Base-by-base conservation (phyloP, 257 asterid genomes). In the Solanum chiquidenum region DNA sequence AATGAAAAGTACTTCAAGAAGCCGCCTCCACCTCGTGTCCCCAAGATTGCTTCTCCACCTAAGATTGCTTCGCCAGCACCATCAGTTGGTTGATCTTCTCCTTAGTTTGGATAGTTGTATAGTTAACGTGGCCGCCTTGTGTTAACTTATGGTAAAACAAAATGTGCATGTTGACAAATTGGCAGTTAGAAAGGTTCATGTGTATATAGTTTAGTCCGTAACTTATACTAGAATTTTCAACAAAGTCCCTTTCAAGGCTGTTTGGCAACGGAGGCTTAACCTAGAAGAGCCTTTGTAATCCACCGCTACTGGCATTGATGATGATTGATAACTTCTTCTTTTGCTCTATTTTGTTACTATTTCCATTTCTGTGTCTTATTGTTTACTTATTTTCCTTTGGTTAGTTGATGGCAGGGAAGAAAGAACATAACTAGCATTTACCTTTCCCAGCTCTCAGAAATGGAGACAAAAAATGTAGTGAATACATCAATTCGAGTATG, bases 1-100 rank as follows among this genome's bases (percentile, higher is more conserved):
- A 82, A 91, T 40, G 89, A 90, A 0, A 95, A 94, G 88, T 97
- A 97, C 90, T 97, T 95, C 90, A 92, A 37, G 58, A 93, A 88
- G 92, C 91, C 89, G 91, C 91, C 89, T n/a, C 96, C 90, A 86
- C 91, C 98, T 40, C 96, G 68, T 12, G 23, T 37, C 10, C 33
- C 58, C 4, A 73, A 34, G 23, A 35, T 33, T 73, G 42, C 42
- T 7, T 38, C 42, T 38, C 42, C 40, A 7, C 40, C 40, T 37
- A 49, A 49, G 58, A 49, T 14, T 49, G 33, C 83, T 38, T 75
- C 83, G 12, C 83, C 83, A 38, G 27, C 83, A 23, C 83, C 55
- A 21, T 44, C 85, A 27, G 66, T 18, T 46, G 68, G 40, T 80
- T 29, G 68, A 80, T 29, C 85, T 80, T 80, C 85, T 80, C n/a